phyloP scores from a whole-genome alignment of 441 rosid genomes.

The Populus tomentosa region DNA sequence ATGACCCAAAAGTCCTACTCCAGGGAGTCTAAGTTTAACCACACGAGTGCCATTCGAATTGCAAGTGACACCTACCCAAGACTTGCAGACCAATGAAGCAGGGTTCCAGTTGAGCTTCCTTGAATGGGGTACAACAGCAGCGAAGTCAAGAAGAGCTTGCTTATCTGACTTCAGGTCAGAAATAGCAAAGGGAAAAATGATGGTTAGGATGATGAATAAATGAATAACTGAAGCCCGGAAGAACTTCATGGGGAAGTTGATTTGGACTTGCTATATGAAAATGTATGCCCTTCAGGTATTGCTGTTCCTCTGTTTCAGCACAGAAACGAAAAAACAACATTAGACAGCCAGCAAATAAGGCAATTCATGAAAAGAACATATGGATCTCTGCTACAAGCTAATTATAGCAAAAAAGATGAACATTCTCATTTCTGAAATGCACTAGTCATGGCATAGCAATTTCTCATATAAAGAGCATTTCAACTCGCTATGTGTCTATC shows the following conservation, averaged over 20 bases:
- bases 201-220: constrained; percentile 13
- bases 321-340: constrained; percentile 21
- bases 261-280: constrained; percentile 14
- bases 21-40: constrained; percentile 66
- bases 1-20: constrained; percentile 68
- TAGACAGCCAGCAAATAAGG: constrained; percentile 13
- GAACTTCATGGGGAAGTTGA: constrained; percentile 34
- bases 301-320: constrained; percentile 36
- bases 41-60: constrained; percentile 51
- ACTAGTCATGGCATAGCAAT: background rate
- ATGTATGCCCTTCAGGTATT: constrained; percentile 23
- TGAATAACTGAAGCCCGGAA: constrained; percentile 20
- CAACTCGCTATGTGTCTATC: background rate
- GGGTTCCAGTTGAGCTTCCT: constrained; percentile 70
- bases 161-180: constrained; percentile 63
- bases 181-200: constrained; percentile 29
- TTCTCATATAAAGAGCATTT: background rate
- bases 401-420: background rate
- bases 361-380: background rate
- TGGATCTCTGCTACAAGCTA: background rate
- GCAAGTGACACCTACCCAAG: constrained; percentile 82
- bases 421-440: background rate
- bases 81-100: constrained; percentile 48
- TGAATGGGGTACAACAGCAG: constrained; percentile 44
- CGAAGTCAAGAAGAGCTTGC: constrained; percentile 75